phyloP scores from a whole-genome alignment of 257 asterid species.

The Capsicum pubescens region DNA sequence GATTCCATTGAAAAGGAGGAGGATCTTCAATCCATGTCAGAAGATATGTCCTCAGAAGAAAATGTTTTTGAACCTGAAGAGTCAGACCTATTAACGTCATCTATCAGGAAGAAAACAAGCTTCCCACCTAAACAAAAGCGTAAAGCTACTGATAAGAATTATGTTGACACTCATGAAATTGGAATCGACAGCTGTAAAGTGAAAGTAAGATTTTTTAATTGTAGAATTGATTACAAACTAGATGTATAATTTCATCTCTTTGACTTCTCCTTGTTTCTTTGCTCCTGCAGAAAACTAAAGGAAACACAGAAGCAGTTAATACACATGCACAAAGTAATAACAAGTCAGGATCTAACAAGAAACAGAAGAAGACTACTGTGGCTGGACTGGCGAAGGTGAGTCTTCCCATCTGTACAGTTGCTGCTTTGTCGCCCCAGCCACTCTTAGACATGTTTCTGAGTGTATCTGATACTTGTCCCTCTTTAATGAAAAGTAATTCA shows the following conservation, averaged over 20 bases:
- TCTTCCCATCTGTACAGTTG: conserved; percentile 25
- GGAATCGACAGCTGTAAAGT: conserved; percentile 45
- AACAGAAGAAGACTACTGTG: conserved; percentile 55
- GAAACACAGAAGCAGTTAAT: conserved; percentile 42
- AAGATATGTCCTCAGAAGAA: conserved; percentile 50
- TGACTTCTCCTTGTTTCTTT: conserved; percentile 18
- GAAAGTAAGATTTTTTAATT: conserved; percentile 56
- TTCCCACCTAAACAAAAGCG: conserved; percentile 61
- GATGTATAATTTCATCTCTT: conserved; percentile 15
- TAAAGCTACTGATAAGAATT: conserved; percentile 56
- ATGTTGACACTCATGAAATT: conserved; percentile 42
- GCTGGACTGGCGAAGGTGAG: conserved; percentile 77
- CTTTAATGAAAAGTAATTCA: background rate
- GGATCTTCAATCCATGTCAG: conserved; percentile 59
- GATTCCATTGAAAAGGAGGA: conserved; percentile 56
- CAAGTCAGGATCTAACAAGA: conserved; percentile 63
- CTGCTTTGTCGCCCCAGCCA: conserved; percentile 26
- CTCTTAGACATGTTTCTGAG: conserved; percentile 3
- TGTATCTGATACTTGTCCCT: conserved; percentile 12
- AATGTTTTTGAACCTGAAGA: conserved; percentile 57
- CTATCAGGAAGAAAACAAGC: conserved; percentile 51
- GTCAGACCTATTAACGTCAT: conserved; percentile 55
- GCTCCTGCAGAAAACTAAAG: conserved; percentile 64
- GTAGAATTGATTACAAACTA: conserved; percentile 19
- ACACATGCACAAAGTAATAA: conserved; percentile 49